These are phyloP conservation scores for Endocalyx cinctus DNA, from an alignment of 2,329 filamentous ascomycete genomes.

Conservation along the genomic window DNA sequence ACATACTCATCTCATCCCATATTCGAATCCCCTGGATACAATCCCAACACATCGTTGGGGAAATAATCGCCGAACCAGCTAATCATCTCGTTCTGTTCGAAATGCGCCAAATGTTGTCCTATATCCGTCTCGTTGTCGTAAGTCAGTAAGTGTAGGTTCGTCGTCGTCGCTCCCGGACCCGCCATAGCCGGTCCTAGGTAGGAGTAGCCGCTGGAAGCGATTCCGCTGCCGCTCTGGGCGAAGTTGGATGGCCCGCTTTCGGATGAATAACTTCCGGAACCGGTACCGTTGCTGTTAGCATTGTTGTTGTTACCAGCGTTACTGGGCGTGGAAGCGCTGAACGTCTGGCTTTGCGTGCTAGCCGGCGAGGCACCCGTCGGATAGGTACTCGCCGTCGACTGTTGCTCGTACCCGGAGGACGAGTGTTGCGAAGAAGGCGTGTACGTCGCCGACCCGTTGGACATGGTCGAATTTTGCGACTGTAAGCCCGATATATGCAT, in stretches of 20 bases:
- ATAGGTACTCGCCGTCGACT: slow-evolving; percentile 32
- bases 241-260: slow-evolving; percentile 24
- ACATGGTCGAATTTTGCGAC: slow-evolving; percentile 17
- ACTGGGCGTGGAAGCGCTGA: slow-evolving; percentile 3
- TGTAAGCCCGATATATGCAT: too few relatives aligned
- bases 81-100: slow-evolving; percentile 29
- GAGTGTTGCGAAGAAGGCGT: slow-evolving; percentile 37
- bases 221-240: slow-evolving; percentile 24
- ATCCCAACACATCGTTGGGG: slow-evolving; percentile 24
- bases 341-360: slow-evolving; percentile 33
- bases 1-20: too few relatives aligned
- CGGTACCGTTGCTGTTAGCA: too few relatives aligned
- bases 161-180: slow-evolving; percentile 17
- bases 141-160: slow-evolving; percentile 25
- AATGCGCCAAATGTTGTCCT: slow-evolving; percentile 27
- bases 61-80: slow-evolving; percentile 31
- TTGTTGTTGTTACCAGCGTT: slow-evolving; percentile 5
- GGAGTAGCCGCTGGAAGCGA: slow-evolving; percentile 26
- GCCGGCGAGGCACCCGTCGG: slow-evolving; percentile 35
- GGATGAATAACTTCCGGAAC: slow-evolving; percentile 8
- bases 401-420: slow-evolving; percentile 40
- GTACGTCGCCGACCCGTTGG: slow-evolving; percentile 27
- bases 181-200: too few relatives aligned
- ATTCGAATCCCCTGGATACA: slow-evolving; percentile 21
- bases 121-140: slow-evolving; percentile 32